Percentiles rank a stretch among this genome's conserved stretches.
These are phyloP conservation scores for Sordaria brevicollis DNA, from an alignment of 495 filamentous ascomycete species.

Conservation along the genomic window DNA sequence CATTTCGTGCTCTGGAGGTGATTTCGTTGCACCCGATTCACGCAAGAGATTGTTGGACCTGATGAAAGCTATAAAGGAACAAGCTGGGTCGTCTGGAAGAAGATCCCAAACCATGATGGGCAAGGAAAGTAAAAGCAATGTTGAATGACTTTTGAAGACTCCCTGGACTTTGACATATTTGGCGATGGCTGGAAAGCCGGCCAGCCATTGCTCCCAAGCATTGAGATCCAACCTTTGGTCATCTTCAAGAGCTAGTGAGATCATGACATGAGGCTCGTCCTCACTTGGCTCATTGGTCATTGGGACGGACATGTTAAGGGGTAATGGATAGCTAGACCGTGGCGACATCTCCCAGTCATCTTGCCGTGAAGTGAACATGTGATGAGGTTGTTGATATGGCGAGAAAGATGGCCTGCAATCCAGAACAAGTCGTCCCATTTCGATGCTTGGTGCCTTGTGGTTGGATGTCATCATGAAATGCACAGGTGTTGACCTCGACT, in stretches of 20 bases:
- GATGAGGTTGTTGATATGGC: slow-evolving; percentile 16
- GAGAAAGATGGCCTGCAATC: slow-evolving; percentile 20
- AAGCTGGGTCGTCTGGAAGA: slow-evolving; percentile 38
- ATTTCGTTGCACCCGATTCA: background rate
- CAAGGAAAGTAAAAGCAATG: slow-evolving; percentile 35
- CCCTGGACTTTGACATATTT: slow-evolving; percentile 43
- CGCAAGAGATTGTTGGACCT: slow-evolving; percentile 34
- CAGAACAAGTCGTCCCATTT: slow-evolving; percentile 28
- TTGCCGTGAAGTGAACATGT: slow-evolving; percentile 1
- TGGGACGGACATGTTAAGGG: slow-evolving; percentile 9
- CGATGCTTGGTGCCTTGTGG: slow-evolving; percentile 41
- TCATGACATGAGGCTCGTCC: slow-evolving; percentile 40
- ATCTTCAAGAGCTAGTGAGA: slow-evolving; percentile 42
- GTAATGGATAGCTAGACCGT: slow-evolving; percentile 8
- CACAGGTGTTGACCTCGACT: slow-evolving; percentile 39
- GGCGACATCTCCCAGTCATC: slow-evolving; percentile 8
- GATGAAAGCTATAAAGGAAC: slow-evolving; percentile 42
- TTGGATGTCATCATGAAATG: slow-evolving; percentile 46
- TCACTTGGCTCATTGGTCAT: slow-evolving; percentile 27
- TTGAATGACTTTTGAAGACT: slow-evolving; percentile 43
- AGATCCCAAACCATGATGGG: slow-evolving; percentile 45
- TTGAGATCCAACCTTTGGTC: slow-evolving; percentile 36
- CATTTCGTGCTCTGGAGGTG: background rate
- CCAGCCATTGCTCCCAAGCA: slow-evolving; percentile 40
- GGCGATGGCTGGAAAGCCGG: slow-evolving; percentile 34